Evolutionary conservation across 306 rosid species (phyloP), one percentile per base, ranked within the genome.

Genomic region (Ormosia emarginata): DNA sequence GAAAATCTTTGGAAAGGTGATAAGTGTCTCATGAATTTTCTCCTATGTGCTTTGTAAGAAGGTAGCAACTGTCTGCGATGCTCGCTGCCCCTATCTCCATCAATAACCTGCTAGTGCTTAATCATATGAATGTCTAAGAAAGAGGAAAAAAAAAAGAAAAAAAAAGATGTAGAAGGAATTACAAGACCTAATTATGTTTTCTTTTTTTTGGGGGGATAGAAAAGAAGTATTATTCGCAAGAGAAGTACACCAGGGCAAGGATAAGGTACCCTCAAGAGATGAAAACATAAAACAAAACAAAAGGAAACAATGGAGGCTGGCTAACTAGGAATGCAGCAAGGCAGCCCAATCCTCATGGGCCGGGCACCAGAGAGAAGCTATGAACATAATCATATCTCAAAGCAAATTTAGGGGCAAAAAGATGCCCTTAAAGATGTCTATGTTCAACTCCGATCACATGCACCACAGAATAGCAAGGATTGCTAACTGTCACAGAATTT

Each of bases 11-110:
- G 86, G 56, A 71, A 44, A 73, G 84, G 49, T 7, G 90, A 72
- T 64, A 83, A 12, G 56, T 88, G 87, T 72, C 79, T 83, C 5
- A 33, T 75, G 84, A 87, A 88, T n/a, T 89, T 90, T 78, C 3
- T 84, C 85, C 98, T 87, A 11, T 88, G 95, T 8, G 97, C 92
- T 84, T 95, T 95, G 81, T 95, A 95, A 12, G 98, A 93, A 77
- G 98, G 97, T 71, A 95, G 80, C 71, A 95, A 76, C 43, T 79
- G 88, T 87, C 95, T 82, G 12, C 98, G 90, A 84, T 79, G 77
- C 75, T 95, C 97, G 68, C 88, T 86, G 50, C 97, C 99, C 39
- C 91, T 57, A 77, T 93, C 98, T 62, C 98, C 97, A 79, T 95
- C 98, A 81, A 93, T 12, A 75, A 95, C 98, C 92, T 92, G 90